Base-by-base conservation (phyloP, 495 filamentous ascomycete genomes). In the Tuber umbilicatum region DNA sequence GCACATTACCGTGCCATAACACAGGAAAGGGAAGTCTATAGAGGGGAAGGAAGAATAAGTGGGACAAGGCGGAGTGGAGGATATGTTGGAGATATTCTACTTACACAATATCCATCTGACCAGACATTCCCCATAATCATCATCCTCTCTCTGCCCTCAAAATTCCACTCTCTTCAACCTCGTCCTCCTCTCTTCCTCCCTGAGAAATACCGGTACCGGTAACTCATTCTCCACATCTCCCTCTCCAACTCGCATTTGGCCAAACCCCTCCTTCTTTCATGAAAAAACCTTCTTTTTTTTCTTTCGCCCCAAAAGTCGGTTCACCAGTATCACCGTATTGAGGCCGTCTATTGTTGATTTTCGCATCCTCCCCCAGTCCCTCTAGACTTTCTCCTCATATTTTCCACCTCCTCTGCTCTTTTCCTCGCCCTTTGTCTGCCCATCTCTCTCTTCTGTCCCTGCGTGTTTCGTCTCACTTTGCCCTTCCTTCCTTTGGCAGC, bases 401-500 rank as follows among this genome's bases (percentile, higher is more conserved):
- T 74, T 70, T 72, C 75, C 69, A 16, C 68, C 75, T 47, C 64
- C 76, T 73, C 75, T 70, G 69, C 71, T 74, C 69, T 60, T 73
- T 73, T 38, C 77, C 69, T 74, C 41, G 73, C 45, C 41, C 70
- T 78, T 68, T 69, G 41, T 74, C 68, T 74, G 55, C n/a, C n/a
- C 55, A 64, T 64, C 55, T n/a, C n/a, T 23, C 43, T 64, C 55
- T 64, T 64, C 47, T 71, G 73, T 12, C 40, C 72, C 71, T 60
- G 75, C 78, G 55, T 60, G 73, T 79, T 78, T 79, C 77, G 77
- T 79, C 77, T 79, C 77, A 78, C 75, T 67, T 45, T 68, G 71
- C 77, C 77, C 77, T 79, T 79, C 75, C 77, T 79, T 78, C 75
- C 72, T 69, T 79, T 72, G 69, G 60, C 72, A 75, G 71, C 77